Conservation (phyloP, 176 grass and related monocot genomes). For the Echinochloa phyllopogon region DNA sequence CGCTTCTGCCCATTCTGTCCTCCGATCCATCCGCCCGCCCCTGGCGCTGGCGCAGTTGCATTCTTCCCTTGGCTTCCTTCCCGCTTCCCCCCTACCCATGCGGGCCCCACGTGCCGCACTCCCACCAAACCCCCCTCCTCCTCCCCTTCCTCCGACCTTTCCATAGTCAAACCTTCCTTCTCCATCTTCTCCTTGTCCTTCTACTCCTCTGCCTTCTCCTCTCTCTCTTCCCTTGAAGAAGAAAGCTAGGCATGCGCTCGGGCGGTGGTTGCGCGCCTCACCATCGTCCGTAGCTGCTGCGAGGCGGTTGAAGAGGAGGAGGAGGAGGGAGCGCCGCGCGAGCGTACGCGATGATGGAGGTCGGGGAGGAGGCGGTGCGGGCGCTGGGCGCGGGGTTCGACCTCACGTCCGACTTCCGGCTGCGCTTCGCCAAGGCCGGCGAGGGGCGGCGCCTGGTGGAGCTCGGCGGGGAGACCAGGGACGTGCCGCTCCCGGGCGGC, state of each 20-base stretch:
- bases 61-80: neutral
- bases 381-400: constrained; percentile 87
- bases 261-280: neutral
- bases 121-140: constrained; percentile 32
- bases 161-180: constrained; percentile 54
- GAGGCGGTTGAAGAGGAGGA: neutral
- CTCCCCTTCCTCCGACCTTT: neutral
- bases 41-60: neutral
- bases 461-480: constrained; percentile 71
- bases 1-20: neutral
- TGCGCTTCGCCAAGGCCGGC: constrained; percentile 76
- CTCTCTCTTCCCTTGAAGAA: neutral
- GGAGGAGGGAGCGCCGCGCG: neutral
- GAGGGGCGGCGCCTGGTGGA: constrained; percentile 63
- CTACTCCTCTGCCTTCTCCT: neutral
- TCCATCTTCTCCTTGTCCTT: neutral
- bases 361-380: constrained; percentile 58
- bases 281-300: neutral
- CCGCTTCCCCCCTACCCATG: neutral
- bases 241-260: constrained; percentile 4
- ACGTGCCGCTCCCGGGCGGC: constrained; percentile 75
- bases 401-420: constrained; percentile 86
- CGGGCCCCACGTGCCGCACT: constrained; percentile 33
- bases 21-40: neutral
- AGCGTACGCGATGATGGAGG: neutral